Evolutionary conservation across 2,329 filamentous ascomycete genomes (phyloP).

Genomic region (Knufia petricola): DNA sequence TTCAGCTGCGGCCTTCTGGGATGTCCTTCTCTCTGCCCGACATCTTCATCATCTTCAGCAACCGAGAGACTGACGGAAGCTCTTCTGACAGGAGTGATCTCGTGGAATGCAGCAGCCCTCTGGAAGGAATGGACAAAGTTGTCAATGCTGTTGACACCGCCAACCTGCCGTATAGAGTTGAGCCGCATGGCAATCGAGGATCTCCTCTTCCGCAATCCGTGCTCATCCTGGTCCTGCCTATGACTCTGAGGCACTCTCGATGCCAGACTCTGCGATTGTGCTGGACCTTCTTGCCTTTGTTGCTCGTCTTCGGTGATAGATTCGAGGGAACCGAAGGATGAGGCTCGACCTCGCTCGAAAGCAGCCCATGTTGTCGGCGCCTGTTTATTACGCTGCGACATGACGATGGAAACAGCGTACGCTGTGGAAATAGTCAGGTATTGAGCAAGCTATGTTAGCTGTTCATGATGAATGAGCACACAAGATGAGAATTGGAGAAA

Average conservation of each 20-base stretch:
- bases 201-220: constrained; percentile 21
- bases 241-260: not conserved
- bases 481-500: not conserved
- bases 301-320: constrained; percentile 24
- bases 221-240: constrained; percentile 10
- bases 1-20: constrained; percentile 12
- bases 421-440: no score
- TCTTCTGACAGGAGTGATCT: constrained; percentile 66
- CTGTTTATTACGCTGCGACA: constrained; percentile 18
- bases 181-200: constrained; percentile 41
- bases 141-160: constrained; percentile 86
- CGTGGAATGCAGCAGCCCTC: constrained; percentile 76
- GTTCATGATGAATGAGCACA: not conserved
- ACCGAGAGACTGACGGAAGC: constrained; percentile 60
- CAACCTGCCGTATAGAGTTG: constrained; percentile 52
- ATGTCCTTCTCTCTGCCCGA: constrained; percentile 25
- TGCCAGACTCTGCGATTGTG: not conserved
- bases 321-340: constrained; percentile 24
- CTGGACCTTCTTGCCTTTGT: constrained; percentile 10
- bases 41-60: constrained; percentile 44
- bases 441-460: no score
- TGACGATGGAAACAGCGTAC: not conserved
- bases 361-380: constrained; percentile 24
- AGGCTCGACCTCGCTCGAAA: constrained; percentile 25
- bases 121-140: constrained; percentile 91